Evolutionary conservation across 1,139 yeast genomes (phyloP), one percentile per base, ranked within the genome.

Genomic region (Nakaseomyces sp.): DNA sequence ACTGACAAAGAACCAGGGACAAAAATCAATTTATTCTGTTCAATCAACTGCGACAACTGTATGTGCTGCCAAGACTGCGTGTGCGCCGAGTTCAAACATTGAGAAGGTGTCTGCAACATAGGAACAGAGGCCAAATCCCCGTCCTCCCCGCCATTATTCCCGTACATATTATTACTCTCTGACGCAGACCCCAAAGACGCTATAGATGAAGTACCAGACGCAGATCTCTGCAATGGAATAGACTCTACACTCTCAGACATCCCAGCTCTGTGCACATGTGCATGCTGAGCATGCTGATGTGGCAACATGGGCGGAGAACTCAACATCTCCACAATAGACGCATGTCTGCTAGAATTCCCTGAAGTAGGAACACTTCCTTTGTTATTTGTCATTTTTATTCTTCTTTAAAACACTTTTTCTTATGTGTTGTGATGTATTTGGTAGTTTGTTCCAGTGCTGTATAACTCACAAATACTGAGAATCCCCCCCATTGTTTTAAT

Each of bases 271-370:
- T 35, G 38, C 16, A 35, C 9, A 35, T 35, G 38, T 37, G 45
- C 16, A 43, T 35, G 17, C 19, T 36, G 40, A n/a, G 43, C 39
- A 15, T 37, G 36, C 15, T 47, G 40, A 18, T 48, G 53, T 13
- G 60, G 53, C 30, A 57, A 43, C 26, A 87, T 85, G 6, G 95
- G 95, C 1, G 95, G 95, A 6, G 91, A 78, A n/a, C 87, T 77
- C 41, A 85, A 69, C 65, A 85, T 64, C 59, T 85, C 95, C 37
- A 83, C 95, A 47, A 85, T 83, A n/a, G 93, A 82, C 0, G 84
- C 74, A 53, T 79, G 83, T 49, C 88, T 69, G 12, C 38, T 35
- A 13, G 38, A 35, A 5, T n/a, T 35, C 8, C 38, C 38, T 13
- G 38, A 35, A 6, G 26, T 20, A 16, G 38, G 38, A 10, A 35